Percentiles rank a stretch among this genome's conserved stretches.
Evolutionary conservation across 305 asterid species (phyloP).

Genomic region (Plantago coronopus): DNA sequence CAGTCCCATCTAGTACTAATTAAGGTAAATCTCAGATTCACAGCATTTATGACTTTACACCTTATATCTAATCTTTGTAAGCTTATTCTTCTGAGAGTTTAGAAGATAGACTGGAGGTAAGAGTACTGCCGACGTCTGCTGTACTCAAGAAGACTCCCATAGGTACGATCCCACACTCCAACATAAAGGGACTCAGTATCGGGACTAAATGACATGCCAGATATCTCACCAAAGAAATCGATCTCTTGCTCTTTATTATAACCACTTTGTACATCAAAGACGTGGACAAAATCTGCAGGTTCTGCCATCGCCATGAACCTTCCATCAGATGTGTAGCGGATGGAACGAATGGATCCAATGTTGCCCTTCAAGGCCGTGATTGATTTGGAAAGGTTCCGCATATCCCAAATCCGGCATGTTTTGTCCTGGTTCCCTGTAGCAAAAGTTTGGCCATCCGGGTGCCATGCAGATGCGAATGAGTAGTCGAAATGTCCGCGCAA

Average conservation of each 20-base stretch:
- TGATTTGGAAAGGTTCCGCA: slow-evolving; percentile 53
- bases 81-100: slow-evolving; percentile 10
- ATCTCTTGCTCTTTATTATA: slow-evolving; percentile 69
- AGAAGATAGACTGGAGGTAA: slow-evolving; percentile 49
- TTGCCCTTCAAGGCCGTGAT: slow-evolving; percentile 54
- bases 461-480: slow-evolving; percentile 85
- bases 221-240: slow-evolving; percentile 79
- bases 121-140: slow-evolving; percentile 52
- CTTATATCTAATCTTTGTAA: slow-evolving; percentile 1
- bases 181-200: slow-evolving; percentile 67
- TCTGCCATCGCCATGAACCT: slow-evolving; percentile 78
- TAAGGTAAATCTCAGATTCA: background rate
- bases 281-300: slow-evolving; percentile 72
- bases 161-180: slow-evolving; percentile 73
- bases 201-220: slow-evolving; percentile 73
- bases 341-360: slow-evolving; percentile 65
- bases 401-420: slow-evolving; percentile 66
- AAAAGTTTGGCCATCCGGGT: slow-evolving; percentile 64
- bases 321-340: slow-evolving; percentile 67
- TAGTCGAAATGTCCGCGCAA: slow-evolving; percentile 62
- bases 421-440: slow-evolving; percentile 84
- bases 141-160: slow-evolving; percentile 66
- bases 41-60: background rate
- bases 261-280: slow-evolving; percentile 58
- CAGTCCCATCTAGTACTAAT: background rate